These are phyloP conservation scores for Cordyceps militaris DNA, from an alignment of 2,329 filamentous ascomycete species.

Conservation along the genomic window DNA sequence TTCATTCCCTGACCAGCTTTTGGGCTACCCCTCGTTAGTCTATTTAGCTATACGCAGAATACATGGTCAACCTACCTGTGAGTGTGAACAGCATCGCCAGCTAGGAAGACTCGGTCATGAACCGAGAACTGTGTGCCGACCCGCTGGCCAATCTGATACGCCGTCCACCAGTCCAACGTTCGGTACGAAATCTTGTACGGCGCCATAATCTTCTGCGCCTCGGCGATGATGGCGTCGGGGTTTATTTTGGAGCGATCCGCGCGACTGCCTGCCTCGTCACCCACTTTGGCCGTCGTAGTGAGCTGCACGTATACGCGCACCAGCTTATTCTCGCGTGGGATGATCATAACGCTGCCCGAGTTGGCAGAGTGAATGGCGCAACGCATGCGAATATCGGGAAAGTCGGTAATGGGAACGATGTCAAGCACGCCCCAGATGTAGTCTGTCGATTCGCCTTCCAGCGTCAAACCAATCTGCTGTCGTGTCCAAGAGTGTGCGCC, in stretches of 20 bases:
- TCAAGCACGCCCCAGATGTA: conserved; percentile 46
- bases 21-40: conserved; percentile 26
- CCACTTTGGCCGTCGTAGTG: conserved; percentile 32
- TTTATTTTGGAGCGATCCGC: conserved; percentile 57
- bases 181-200: conserved; percentile 61
- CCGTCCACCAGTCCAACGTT: conserved; percentile 61
- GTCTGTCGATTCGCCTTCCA: conserved; percentile 49
- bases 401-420: conserved; percentile 39
- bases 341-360: conserved; percentile 55
- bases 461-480: conserved; percentile 46
- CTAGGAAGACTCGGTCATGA: conserved; percentile 57
- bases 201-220: conserved; percentile 56
- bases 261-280: conserved; percentile 26
- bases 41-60: background rate
- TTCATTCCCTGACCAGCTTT: conserved; percentile 70
- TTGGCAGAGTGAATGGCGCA: conserved; percentile 51
- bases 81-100: conserved; percentile 58
- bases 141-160: conserved; percentile 64
- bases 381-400: conserved; percentile 51
- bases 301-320: conserved; percentile 62
- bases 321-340: conserved; percentile 56
- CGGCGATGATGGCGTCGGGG: conserved; percentile 53
- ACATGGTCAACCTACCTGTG: conserved; percentile 22
- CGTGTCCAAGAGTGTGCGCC: conserved; percentile 62
- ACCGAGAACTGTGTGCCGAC: conserved; percentile 51